Evolutionary conservation across 2,329 filamentous ascomycete species (phyloP), one percentile per base, ranked within the genome.

Genomic region (Fulvia fulva): DNA sequence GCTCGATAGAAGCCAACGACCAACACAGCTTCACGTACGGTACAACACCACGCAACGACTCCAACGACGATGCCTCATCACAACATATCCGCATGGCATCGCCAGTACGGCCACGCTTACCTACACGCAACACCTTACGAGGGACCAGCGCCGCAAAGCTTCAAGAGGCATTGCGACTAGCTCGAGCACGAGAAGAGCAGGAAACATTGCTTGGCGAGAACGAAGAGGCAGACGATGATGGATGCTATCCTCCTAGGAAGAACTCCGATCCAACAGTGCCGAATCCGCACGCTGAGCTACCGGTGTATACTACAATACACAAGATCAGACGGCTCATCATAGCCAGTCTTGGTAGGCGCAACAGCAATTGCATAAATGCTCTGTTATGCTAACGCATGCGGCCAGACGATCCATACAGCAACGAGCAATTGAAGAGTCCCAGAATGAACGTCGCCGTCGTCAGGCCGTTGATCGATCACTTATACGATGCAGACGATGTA

Each of bases 391-490:
- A 44, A 66, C 60, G 55, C 45, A 58, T 59, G 51, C 59, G 58
- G 50, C 46, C 65, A 81, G 83, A 86, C 71, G 83, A 86, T 70
- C 83, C 83, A 23, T 86, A 86, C 69, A 90, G 85, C 57, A 77
- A 88, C 56, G 88, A 91, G 65, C 90, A 94, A 77, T 78, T 95
- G 62, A 84, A 87, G 68, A 88, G 91, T 71, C 87, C 91, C 56
- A 83, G 89, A 58, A 91, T 94, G 79, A 94, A 94, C 70, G 83
- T 90, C 52, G 82, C 87, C 1, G 87, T 94, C 46, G 86, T 94
- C 21, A 83, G 90, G 58, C 90, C 90, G 0, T 76, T 94, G 25
- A 89, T 94, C n/a, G 89, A 94, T 71, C 88, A 90, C 70, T 81
- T 93, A 8, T 94, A 91, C 70, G 86, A 89, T 67, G 81, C 87